A percentile compares a stretch with the other conserved stretches of the same genome.
phyloP scores from a whole-genome alignment of 495 filamentous ascomycete species.

The Lophiostoma macrostomum region DNA sequence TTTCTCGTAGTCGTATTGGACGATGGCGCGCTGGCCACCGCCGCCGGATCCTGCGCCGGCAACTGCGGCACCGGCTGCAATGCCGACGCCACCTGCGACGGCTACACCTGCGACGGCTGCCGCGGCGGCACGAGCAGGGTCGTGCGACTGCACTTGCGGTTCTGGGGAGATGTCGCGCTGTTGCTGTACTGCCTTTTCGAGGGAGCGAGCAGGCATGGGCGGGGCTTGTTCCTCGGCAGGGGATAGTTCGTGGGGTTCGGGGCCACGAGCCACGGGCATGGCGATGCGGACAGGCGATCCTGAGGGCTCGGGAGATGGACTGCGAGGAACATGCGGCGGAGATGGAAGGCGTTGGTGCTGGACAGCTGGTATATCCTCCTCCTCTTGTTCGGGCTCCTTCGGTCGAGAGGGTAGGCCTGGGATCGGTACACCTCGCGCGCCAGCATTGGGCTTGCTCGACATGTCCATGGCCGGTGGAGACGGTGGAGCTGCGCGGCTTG shows the following conservation, averaged over 20 bases:
- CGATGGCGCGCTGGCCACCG: conserved; percentile 65
- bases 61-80: conserved; percentile 11
- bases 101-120: conserved; percentile 34
- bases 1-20: conserved; percentile 95
- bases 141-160: conserved; percentile 50
- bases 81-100: too few species aligned
- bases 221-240: conserved; percentile 53
- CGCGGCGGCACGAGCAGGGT: conserved; percentile 61
- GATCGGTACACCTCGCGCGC: conserved; percentile 61
- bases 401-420: conserved; percentile 67
- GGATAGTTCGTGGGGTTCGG: conserved; percentile 53
- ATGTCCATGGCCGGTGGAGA: conserved; percentile 62
- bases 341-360: conserved; percentile 51
- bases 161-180: conserved; percentile 66
- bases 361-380: conserved; percentile 52
- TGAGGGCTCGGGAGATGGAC: conserved; percentile 57
- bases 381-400: conserved; percentile 50
- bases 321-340: conserved; percentile 57
- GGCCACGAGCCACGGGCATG: conserved; percentile 71
- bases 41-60: conserved; percentile 9
- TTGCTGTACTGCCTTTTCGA: conserved; percentile 57
- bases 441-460: conserved; percentile 58
- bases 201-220: conserved; percentile 55
- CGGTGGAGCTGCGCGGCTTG: conserved; percentile 46
- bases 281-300: conserved; percentile 80